Evolutionary conservation across 495 filamentous ascomycete species (phyloP).

Genomic region (Aspergillus affinis): DNA sequence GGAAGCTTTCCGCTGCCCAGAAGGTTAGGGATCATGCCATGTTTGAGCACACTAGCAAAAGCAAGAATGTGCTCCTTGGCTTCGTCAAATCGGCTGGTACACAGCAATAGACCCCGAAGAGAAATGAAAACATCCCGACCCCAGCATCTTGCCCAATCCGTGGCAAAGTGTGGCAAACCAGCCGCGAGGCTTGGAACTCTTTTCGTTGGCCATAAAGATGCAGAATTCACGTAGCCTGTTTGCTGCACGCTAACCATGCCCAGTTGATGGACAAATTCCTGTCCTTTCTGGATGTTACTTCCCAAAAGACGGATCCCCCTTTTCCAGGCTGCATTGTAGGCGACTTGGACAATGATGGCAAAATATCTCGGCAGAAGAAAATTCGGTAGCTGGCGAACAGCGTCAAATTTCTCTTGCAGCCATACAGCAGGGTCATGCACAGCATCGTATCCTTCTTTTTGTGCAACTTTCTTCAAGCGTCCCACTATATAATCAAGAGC

Average conservation of each 20-base stretch:
- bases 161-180: slow-evolving; percentile 91
- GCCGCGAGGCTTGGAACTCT: slow-evolving; percentile 85
- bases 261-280: slow-evolving; percentile 80
- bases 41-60: slow-evolving; percentile 95
- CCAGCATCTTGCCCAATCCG: slow-evolving; percentile 95
- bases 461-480: slow-evolving; percentile 70
- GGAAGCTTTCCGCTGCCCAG: slow-evolving; percentile 83
- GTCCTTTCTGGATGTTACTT: slow-evolving; percentile 71
- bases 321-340: slow-evolving; percentile 80
- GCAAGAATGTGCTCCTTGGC: slow-evolving; percentile 92
- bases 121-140: slow-evolving; percentile 97
- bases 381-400: slow-evolving; percentile 77
- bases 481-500: slow-evolving; percentile 85
- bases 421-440: slow-evolving; percentile 68
- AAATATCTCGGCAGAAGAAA: slow-evolving; percentile 94
- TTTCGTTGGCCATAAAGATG: slow-evolving; percentile 84
- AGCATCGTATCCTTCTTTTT: slow-evolving; percentile 56
- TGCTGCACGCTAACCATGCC: slow-evolving; percentile 88
- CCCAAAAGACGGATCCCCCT: slow-evolving; percentile 75
- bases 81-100: slow-evolving; percentile 82
- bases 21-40: slow-evolving; percentile 98
- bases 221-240: slow-evolving; percentile 83
- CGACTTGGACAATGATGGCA: slow-evolving; percentile 80
- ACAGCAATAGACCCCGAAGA: slow-evolving; percentile 82
- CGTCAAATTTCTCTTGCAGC: slow-evolving; percentile 80